Percentiles rank a stretch among this genome's conserved stretches.
phyloP scores from a whole-genome alignment of 2,329 filamentous ascomycete genomes.

The Penicillium nordicum region DNA sequence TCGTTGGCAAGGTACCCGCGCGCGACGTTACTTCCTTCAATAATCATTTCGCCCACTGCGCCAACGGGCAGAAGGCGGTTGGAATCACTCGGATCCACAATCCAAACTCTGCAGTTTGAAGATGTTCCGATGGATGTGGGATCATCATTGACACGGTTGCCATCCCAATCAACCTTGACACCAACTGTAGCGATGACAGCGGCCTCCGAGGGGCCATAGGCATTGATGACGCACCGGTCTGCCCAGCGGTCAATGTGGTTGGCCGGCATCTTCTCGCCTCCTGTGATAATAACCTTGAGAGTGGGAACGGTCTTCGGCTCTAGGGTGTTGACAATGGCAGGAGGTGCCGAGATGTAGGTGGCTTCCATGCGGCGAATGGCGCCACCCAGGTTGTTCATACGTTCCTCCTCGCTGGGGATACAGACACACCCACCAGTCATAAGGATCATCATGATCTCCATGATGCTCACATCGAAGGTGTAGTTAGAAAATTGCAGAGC shows the following conservation, averaged over 20 bases:
- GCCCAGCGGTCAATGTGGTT: constrained; percentile 46
- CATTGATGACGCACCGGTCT: constrained; percentile 45
- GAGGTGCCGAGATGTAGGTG: constrained; percentile 56
- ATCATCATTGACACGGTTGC: constrained; percentile 29
- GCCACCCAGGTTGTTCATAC: constrained; percentile 50
- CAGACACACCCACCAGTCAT: constrained; percentile 59
- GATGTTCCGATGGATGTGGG: constrained; percentile 36
- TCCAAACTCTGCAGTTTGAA: constrained; percentile 36
- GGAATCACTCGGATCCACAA: constrained; percentile 39
- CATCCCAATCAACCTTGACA: constrained; percentile 30
- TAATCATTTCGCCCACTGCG: constrained; percentile 46
- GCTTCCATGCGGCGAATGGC: constrained; percentile 52
- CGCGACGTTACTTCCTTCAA: constrained; percentile 47
- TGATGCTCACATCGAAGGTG: constrained; percentile 53
- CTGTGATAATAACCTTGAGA: constrained; percentile 43
- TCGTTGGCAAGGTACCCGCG: constrained; percentile 44
- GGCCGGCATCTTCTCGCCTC: constrained; percentile 46
- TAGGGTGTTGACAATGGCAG: constrained; percentile 53
- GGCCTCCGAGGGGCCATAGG: constrained; percentile 44
- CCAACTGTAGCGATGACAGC: constrained; percentile 35
- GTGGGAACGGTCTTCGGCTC: constrained; percentile 45
- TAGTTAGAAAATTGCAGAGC: constrained; percentile 59
- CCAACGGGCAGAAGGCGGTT: constrained; percentile 44
- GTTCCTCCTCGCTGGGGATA: constrained; percentile 52
- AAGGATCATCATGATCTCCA: constrained; percentile 55